Conservation (phyloP, 768 basidiomycete species). For the Boletus rufocinnamomeus region DNA sequence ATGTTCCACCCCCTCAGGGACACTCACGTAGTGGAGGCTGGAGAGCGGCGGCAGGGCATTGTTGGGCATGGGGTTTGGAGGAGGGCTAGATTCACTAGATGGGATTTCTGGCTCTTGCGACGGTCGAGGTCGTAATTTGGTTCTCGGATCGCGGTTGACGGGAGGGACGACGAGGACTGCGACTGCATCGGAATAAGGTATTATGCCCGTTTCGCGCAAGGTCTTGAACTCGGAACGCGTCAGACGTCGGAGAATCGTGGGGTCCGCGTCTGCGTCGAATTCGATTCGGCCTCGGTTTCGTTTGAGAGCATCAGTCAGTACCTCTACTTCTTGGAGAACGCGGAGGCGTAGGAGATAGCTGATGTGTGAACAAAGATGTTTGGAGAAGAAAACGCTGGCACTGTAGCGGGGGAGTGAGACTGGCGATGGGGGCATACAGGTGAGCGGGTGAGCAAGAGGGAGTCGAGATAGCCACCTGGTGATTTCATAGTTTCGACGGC, state of each 20-base stretch:
- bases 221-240: conserved; percentile 59
- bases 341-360: conserved; percentile 69
- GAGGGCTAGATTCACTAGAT: conserved; percentile 6
- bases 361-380: conserved; percentile 55
- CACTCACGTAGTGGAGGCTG: conserved; percentile 16
- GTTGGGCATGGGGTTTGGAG: conserved; percentile 2
- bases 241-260: conserved; percentile 59
- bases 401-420: conserved; percentile 30
- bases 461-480: conserved; percentile 36
- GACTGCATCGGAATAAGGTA: conserved; percentile 55
- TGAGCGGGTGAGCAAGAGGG: conserved; percentile 9
- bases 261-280: conserved; percentile 19
- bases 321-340: conserved; percentile 71
- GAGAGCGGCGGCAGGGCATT: conserved; percentile 33
- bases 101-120: conserved; percentile 40
- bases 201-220: conserved; percentile 46
- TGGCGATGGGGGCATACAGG: neutral
- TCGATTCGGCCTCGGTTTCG: neutral
- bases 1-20: neutral
- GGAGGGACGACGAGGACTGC: conserved; percentile 75
- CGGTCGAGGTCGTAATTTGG: conserved; percentile 44
- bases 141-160: conserved; percentile 52
- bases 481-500: conserved; percentile 41
- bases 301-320: conserved; percentile 44
- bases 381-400: conserved; percentile 37